Evolutionary conservation across 805 yeast genomes (phyloP).

Genomic region (Isabelozyma rhagii): DNA sequence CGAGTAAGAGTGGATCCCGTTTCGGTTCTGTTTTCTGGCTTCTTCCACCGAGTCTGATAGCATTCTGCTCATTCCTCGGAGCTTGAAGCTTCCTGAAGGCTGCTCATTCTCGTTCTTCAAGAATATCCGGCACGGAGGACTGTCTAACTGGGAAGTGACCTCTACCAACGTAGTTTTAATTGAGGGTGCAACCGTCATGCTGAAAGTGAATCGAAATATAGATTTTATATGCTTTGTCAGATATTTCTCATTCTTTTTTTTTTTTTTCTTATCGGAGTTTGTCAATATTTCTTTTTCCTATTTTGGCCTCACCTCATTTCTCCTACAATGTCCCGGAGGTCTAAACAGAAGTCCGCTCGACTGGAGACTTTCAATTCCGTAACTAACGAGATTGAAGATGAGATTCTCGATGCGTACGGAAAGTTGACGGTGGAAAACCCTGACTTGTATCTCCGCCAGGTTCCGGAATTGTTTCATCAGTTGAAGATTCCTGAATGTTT

Average conservation of each 20-base stretch:
- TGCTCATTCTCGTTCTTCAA: constrained; percentile 52
- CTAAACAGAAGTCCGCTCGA: background rate
- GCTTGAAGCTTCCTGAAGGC: constrained; percentile 57
- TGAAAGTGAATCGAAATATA: too few species aligned
- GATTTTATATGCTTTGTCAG: too few species aligned
- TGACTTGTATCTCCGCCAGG: constrained; percentile 25
- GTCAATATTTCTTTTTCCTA: background rate
- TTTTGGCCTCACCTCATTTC: background rate
- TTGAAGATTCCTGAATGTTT: constrained; percentile 30
- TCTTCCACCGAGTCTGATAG: constrained; percentile 30
- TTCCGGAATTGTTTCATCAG: constrained; percentile 20
- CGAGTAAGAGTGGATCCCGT: constrained; percentile 18
- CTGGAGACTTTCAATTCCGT: constrained; percentile 10
- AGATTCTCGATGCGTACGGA: constrained; percentile 32
- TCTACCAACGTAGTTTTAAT: constrained; percentile 28
- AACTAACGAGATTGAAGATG: constrained; percentile 26
- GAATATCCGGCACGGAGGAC: constrained; percentile 36
- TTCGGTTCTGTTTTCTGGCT: constrained; percentile 15
- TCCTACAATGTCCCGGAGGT: background rate
- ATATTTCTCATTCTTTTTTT: too few species aligned
- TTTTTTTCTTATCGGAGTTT: background rate
- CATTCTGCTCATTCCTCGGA: constrained; percentile 52
- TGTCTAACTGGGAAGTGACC: constrained; percentile 25
- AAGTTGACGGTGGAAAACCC: constrained; percentile 15
- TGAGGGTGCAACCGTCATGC: background rate